Conservation (phyloP, 192 early-diverging fungal genomes). For the Jimgerdemannia lactiflua region DNA sequence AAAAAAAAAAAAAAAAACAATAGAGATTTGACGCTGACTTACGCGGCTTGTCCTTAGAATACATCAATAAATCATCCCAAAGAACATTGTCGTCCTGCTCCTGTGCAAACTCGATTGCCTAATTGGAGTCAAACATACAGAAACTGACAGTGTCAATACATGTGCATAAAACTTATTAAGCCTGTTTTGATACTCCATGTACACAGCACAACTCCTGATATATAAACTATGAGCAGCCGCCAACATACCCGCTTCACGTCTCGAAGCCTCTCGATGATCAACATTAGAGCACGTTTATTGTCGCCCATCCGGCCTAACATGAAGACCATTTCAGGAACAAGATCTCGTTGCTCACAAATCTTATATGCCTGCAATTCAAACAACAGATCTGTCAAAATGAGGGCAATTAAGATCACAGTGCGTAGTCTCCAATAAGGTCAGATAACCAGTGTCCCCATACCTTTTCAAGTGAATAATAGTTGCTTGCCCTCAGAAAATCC, state of each 20-base stretch:
- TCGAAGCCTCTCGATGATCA: conserved; percentile 88
- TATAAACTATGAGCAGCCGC: no score
- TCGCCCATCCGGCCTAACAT: conserved; percentile 97
- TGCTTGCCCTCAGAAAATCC: conserved; percentile 81
- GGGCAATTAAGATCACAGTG: no score
- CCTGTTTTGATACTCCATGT: no score
- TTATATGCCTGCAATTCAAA: conserved; percentile 58
- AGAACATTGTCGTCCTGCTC: conserved; percentile 95
- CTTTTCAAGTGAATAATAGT: conserved; percentile 74
- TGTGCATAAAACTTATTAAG: no score
- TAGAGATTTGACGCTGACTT: conserved; percentile 15
- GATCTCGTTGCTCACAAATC: conserved; percentile 78
- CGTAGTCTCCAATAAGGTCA: no score
- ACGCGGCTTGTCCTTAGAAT: conserved; percentile 95
- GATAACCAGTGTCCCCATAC: conserved; percentile 29
- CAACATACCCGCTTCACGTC: conserved; percentile 78
- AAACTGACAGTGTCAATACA: not conserved
- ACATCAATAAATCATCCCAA: conserved; percentile 94
- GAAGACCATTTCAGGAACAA: conserved; percentile 98
- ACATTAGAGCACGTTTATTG: conserved; percentile 86
- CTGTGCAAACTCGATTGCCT: conserved; percentile 98
- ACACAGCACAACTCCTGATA: no score
- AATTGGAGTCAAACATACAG: not conserved
- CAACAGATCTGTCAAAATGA: not conserved
- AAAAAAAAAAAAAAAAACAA: not conserved